phyloP scores from a whole-genome alignment of 2,329 filamentous ascomycete species.

The Alternaria alternata region DNA sequence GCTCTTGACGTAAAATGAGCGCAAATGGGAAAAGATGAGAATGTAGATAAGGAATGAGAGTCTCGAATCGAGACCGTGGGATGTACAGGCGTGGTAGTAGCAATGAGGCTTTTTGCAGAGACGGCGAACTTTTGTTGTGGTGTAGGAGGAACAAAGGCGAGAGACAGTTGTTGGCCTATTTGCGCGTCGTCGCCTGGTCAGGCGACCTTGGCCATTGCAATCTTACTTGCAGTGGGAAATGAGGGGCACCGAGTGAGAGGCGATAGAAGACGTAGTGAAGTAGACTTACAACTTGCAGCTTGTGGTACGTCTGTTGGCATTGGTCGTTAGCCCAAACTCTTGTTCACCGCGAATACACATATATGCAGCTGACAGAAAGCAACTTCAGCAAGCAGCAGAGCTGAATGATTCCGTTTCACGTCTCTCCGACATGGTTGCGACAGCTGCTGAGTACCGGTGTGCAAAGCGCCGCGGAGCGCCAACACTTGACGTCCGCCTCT shows the following conservation, averaged over 20 bases:
- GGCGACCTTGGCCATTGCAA: conserved; percentile 19
- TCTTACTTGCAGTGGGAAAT: conserved; percentile 18
- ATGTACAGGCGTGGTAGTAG: conserved; percentile 29
- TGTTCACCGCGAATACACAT: conserved; percentile 27
- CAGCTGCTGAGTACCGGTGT: background rate
- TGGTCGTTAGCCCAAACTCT: conserved; percentile 39
- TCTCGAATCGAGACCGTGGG: conserved; percentile 25
- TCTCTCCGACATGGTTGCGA: conserved; percentile 2
- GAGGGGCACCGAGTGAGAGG: conserved; percentile 18
- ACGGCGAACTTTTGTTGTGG: conserved; percentile 12
- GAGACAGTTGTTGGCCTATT: conserved; percentile 15
- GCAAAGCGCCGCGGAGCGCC: conserved; percentile 6
- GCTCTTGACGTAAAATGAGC: conserved; percentile 11
- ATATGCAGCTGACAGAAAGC: conserved; percentile 7
- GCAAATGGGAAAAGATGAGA: conserved; percentile 24
- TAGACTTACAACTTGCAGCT: conserved; percentile 77
- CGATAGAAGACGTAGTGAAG: conserved; percentile 33
- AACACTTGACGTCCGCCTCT: conserved; percentile 8
- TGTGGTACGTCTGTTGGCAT: conserved; percentile 67
- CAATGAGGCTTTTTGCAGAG: conserved; percentile 16
- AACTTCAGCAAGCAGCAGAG: background rate
- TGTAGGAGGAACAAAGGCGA: conserved; percentile 14
- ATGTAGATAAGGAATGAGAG: conserved; percentile 12
- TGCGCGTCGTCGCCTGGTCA: conserved; percentile 11
- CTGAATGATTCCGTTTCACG: background rate